A percentile compares a stretch with the other conserved stretches of the same genome.
Conservation (phyloP, 2,329 filamentous ascomycete genomes). For the Apiospora pterosperma region DNA sequence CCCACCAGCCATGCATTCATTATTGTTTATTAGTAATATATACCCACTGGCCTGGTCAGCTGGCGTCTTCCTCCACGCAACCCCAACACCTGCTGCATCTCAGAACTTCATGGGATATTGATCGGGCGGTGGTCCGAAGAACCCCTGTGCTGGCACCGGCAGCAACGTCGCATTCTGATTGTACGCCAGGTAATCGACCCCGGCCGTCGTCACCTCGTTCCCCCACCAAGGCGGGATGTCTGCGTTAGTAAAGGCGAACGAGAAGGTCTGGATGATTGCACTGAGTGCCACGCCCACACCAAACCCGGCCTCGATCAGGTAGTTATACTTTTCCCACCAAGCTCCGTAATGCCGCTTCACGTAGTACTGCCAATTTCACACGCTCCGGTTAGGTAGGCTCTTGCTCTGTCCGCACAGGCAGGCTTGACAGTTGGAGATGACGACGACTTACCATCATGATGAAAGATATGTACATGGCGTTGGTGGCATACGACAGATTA, state of each 20-base stretch:
- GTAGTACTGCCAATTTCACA: slow-evolving; percentile 16
- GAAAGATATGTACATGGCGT: slow-evolving; percentile 24
- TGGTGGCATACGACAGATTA: slow-evolving; percentile 26
- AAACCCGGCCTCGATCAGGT: slow-evolving; percentile 29
- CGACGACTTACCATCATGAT: slow-evolving; percentile 11
- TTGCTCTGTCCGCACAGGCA: too few relatives aligned
- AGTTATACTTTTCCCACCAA: slow-evolving; percentile 26
- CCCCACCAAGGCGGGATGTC: slow-evolving; percentile 42
- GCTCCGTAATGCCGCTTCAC: slow-evolving; percentile 28
- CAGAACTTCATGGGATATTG: slow-evolving; percentile 6
- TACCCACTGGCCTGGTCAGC: not conserved
- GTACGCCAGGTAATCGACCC: slow-evolving; percentile 10
- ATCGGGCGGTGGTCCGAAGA: slow-evolving; percentile 7
- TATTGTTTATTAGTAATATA: too few relatives aligned
- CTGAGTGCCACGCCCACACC: slow-evolving; percentile 35
- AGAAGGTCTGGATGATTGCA: slow-evolving; percentile 21
- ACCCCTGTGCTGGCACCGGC: slow-evolving; percentile 7
- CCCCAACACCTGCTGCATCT: too few relatives aligned
- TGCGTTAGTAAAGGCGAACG: slow-evolving; percentile 20
- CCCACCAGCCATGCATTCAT: not conserved
- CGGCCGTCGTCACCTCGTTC: slow-evolving; percentile 30
- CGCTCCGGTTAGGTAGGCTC: not conserved
- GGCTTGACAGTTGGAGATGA: not conserved
- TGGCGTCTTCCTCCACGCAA: too few relatives aligned
- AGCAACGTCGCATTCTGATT: slow-evolving; percentile 11